Conservation (phyloP, 129 eudicot species). For the Sambucus nigra region DNA sequence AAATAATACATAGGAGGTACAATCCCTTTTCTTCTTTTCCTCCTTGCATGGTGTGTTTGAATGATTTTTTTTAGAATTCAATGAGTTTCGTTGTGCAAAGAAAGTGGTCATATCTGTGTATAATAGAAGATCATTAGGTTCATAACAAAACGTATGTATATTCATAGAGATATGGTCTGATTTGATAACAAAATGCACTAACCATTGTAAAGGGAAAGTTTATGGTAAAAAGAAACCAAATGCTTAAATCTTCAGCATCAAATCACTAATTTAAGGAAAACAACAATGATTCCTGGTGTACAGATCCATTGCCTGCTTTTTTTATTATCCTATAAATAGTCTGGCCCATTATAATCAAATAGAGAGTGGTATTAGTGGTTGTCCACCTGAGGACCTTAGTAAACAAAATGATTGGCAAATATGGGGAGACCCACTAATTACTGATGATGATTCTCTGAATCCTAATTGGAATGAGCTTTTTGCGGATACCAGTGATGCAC, state of each 20-base stretch:
- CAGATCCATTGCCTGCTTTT: slow-evolving; percentile 51
- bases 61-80: too few relatives aligned
- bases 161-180: too few relatives aligned
- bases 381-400: slow-evolving; percentile 52
- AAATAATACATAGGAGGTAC: too few relatives aligned
- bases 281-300: slow-evolving; percentile 41
- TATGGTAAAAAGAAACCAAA: too few relatives aligned
- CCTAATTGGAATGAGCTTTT: slow-evolving; percentile 80
- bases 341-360: slow-evolving; percentile 32
- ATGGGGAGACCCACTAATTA: slow-evolving; percentile 81
- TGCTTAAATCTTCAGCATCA: slow-evolving; percentile 55
- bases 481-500: slow-evolving; percentile 42
- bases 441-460: slow-evolving; percentile 53
- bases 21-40: too few relatives aligned
- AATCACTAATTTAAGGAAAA: slow-evolving; percentile 42
- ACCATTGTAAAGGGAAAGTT: too few relatives aligned
- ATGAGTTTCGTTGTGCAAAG: too few relatives aligned
- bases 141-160: too few relatives aligned
- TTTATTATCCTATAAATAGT: slow-evolving; percentile 36
- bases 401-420: slow-evolving; percentile 75
- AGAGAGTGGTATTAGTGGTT: slow-evolving; percentile 21
- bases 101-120: too few relatives aligned
- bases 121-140: too few relatives aligned
- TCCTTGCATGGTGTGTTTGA: too few relatives aligned
- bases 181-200: too few relatives aligned